Conservation (phyloP, 2,329 filamentous ascomycete genomes). For the Orbilia oligospora region DNA sequence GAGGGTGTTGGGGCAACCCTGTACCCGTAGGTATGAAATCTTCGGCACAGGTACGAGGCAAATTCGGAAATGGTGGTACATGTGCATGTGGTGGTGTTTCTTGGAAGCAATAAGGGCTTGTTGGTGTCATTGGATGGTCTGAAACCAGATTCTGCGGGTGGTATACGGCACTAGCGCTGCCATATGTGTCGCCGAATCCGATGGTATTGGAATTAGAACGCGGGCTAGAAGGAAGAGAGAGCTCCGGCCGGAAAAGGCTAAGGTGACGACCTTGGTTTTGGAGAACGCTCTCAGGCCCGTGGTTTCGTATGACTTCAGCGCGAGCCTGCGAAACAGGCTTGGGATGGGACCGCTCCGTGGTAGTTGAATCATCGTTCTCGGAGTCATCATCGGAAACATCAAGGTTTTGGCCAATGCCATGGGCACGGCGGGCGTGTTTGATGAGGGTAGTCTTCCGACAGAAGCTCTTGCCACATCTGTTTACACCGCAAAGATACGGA, state of each 20-base stretch:
- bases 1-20: conserved; percentile 66
- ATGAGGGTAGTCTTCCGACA: conserved; percentile 76
- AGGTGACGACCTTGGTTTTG: conserved; percentile 55
- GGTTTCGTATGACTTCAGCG: conserved; percentile 34
- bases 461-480: conserved; percentile 77
- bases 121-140: conserved; percentile 55
- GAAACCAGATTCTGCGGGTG: conserved; percentile 36
- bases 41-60: conserved; percentile 46
- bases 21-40: conserved; percentile 67
- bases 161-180: conserved; percentile 25
- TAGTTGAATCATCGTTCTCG: conserved; percentile 62
- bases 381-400: conserved; percentile 64
- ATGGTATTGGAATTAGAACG: conserved; percentile 29
- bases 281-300: background rate
- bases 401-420: conserved; percentile 63
- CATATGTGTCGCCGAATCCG: conserved; percentile 41
- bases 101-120: conserved; percentile 51
- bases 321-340: conserved; percentile 26
- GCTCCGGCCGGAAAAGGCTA: conserved; percentile 41
- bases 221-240: conserved; percentile 50
- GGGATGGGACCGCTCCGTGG: conserved; percentile 15
- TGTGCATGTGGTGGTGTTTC: conserved; percentile 36
- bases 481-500: conserved; percentile 76
- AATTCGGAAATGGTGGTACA: conserved; percentile 41
- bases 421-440: conserved; percentile 65